phyloP scores from a whole-genome alignment of 225 moss, liverwort and hornwort species.

The Polytrichum formosum region DNA sequence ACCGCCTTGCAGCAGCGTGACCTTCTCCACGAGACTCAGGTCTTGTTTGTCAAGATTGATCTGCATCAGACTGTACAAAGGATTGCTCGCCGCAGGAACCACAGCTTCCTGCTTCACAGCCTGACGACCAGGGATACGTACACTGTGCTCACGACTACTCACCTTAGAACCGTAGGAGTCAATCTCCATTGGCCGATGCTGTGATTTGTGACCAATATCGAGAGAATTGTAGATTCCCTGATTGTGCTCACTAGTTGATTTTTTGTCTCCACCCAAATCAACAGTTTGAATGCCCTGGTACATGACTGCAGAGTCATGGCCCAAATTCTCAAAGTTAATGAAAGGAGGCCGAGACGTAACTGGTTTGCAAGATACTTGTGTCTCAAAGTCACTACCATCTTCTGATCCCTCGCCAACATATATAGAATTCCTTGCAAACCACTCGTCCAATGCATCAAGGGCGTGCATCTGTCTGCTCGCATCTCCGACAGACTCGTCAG shows the following conservation, averaged over 20 bases:
- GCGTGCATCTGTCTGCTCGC: background rate
- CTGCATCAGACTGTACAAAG: conserved; percentile 37
- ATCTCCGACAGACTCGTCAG: background rate
- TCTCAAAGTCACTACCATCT: background rate
- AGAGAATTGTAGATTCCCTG: background rate
- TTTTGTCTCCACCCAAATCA: no score
- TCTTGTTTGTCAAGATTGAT: conserved; percentile 40
- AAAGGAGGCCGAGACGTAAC: background rate
- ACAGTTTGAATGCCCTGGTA: no score
- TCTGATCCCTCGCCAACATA: background rate
- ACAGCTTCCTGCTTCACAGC: background rate
- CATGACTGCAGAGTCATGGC: no score
- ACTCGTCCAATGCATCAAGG: background rate
- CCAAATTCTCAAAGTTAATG: background rate
- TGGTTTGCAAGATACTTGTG: no score
- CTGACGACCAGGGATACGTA: background rate
- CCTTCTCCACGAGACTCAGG: conserved; percentile 53
- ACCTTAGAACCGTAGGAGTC: background rate
- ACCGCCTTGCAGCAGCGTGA: conserved; percentile 26
- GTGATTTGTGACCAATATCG: background rate
- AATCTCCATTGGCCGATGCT: background rate
- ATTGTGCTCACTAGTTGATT: background rate
- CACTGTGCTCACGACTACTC: background rate
- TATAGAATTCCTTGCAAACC: background rate
- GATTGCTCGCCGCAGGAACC: background rate